Percentiles rank a stretch among this genome's conserved stretches.
These are phyloP conservation scores for Endotrypanum monterogeii DNA, from an alignment of 208 protist species.

Conservation along the genomic window DNA sequence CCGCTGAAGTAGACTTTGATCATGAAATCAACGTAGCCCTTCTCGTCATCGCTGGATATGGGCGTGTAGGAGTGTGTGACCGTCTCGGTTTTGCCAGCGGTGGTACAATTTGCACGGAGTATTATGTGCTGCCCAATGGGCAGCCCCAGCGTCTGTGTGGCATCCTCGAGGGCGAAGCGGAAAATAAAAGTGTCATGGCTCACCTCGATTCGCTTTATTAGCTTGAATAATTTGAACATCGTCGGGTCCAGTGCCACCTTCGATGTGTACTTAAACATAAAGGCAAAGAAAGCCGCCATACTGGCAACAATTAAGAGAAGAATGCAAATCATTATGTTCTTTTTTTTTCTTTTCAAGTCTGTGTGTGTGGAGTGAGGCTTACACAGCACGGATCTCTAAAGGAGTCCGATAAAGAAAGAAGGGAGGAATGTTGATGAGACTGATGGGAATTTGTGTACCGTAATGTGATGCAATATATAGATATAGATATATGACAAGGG, in stretches of 20 bases:
- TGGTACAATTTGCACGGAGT: conserved; percentile 50
- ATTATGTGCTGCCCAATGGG: conserved; percentile 84
- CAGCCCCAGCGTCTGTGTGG: conserved; percentile 63
- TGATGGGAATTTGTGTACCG: neutral
- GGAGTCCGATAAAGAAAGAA: neutral
- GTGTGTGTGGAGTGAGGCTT: too few relatives aligned
- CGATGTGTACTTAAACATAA: conserved; percentile 25
- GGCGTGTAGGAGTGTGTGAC: conserved; percentile 91
- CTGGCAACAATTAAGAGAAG: conserved; percentile 22
- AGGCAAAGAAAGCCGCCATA: conserved; percentile 31
- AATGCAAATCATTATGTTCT: conserved; percentile 20
- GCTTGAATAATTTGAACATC: conserved; percentile 58
- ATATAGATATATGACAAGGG: too few relatives aligned
- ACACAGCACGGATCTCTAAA: neutral
- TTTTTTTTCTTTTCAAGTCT: too few relatives aligned
- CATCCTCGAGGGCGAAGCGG: conserved; percentile 71
- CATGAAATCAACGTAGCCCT: conserved; percentile 92
- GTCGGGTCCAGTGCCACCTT: conserved; percentile 52
- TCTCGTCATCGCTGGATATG: conserved; percentile 83
- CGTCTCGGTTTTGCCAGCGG: conserved; percentile 47
- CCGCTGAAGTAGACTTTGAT: conserved; percentile 93
- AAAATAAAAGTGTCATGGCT: conserved; percentile 80
- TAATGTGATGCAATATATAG: too few relatives aligned
- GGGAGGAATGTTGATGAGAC: neutral
- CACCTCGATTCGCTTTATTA: conserved; percentile 62